phyloP scores from a whole-genome alignment of 345 rosid genomes.

The Aurinia saxatilis region DNA sequence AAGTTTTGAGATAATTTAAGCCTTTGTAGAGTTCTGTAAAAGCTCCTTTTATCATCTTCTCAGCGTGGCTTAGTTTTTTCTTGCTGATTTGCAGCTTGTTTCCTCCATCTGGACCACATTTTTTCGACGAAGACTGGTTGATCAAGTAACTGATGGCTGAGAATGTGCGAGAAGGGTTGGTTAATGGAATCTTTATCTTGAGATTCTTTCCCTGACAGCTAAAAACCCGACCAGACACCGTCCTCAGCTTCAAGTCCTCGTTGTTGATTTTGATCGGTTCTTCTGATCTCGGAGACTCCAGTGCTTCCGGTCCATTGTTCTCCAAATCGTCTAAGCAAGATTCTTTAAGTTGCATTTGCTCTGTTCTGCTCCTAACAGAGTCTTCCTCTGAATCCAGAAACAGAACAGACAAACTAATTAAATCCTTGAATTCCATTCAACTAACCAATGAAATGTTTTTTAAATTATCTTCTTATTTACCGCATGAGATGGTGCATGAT shows the following conservation, averaged over 20 bases:
- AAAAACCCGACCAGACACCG: conserved; percentile 49
- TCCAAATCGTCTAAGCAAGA: conserved; percentile 36
- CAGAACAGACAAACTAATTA: neutral
- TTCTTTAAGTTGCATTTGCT: conserved; percentile 44
- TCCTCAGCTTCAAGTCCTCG: conserved; percentile 38
- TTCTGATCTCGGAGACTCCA: conserved; percentile 40
- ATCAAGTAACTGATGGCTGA: conserved; percentile 74
- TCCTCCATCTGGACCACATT: conserved; percentile 50
- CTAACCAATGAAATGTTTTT: neutral
- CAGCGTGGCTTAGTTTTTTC: conserved; percentile 70
- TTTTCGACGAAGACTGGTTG: conserved; percentile 59
- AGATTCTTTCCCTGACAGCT: conserved; percentile 72
- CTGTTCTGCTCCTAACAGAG: conserved; percentile 49
- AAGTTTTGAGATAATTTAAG: conserved; percentile 78
- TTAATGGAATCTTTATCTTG: conserved; percentile 76
- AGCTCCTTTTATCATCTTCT: conserved; percentile 92
- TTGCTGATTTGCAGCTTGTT: conserved; percentile 61
- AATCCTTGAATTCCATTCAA: neutral
- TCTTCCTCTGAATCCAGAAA: conserved; percentile 52
- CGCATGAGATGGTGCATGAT: conserved; percentile 70
- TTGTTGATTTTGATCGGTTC: conserved; percentile 38
- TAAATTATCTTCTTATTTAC: conserved; percentile 29
- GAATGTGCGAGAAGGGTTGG: conserved; percentile 75
- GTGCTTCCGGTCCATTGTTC: conserved; percentile 24
- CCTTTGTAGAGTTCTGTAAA: conserved; percentile 84